phyloP scores from a whole-genome alignment of 2,329 filamentous ascomycete species.

The Fusarium sp. region DNA sequence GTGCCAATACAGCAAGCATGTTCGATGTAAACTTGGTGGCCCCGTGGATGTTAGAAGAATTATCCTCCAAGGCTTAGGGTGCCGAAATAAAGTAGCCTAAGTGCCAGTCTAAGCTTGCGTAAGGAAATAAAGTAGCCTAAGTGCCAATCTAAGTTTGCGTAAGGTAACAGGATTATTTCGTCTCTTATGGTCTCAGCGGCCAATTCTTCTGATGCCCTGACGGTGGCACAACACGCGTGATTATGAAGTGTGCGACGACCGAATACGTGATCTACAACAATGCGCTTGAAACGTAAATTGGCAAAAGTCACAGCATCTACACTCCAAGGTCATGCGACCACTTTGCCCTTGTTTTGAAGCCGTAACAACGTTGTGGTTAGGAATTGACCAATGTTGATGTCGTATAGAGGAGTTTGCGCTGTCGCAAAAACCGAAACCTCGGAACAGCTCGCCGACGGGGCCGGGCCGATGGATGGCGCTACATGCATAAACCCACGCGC shows the following conservation, averaged over 20 bases:
- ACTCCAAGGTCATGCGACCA: conserved; percentile 17
- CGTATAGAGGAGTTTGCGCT: conserved; percentile 30
- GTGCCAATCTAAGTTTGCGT: neutral
- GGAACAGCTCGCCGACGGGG: neutral
- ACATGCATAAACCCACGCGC: neutral
- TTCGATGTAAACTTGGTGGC: conserved; percentile 5
- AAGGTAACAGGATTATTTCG: neutral
- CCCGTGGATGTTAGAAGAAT: neutral
- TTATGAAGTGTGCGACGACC: neutral
- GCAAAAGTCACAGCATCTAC: neutral
- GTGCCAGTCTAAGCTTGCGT: neutral
- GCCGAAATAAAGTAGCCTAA: neutral
- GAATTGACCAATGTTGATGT: neutral
- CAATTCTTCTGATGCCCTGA: neutral
- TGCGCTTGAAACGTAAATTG: conserved; percentile 7
- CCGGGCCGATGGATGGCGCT: neutral
- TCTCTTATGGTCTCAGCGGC: neutral
- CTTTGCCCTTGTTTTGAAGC: neutral
- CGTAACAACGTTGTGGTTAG: neutral
- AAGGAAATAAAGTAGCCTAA: neutral
- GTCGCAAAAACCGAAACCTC: conserved; percentile 7
- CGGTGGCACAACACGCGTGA: neutral
- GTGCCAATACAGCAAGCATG: conserved; percentile 32
- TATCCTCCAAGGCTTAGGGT: neutral
- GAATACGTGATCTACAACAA: neutral